These are phyloP conservation scores for Dalbergia cultrata DNA, from an alignment of 306 rosid genomes.

Conservation along the genomic window DNA sequence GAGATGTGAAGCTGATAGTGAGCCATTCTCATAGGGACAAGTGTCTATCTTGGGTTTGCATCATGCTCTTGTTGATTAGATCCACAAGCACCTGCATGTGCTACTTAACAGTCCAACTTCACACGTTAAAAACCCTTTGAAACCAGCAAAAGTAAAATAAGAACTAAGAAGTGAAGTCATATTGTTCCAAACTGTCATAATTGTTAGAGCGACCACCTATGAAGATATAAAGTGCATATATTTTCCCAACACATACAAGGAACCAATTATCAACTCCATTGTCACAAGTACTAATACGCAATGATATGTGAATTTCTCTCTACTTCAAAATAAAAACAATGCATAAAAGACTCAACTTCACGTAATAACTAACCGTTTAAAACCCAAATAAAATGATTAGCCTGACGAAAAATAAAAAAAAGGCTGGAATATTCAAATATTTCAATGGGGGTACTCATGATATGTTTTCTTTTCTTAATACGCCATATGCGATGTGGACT, in stretches of 20 bases:
- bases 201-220: not conserved
- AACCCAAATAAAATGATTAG: constrained; percentile 34
- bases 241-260: constrained; percentile 19
- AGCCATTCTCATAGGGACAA: constrained; percentile 18
- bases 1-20: not conserved
- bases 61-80: constrained; percentile 4
- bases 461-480: constrained; percentile 42
- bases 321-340: not conserved
- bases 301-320: not conserved
- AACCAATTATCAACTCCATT: constrained; percentile 7
- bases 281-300: constrained; percentile 31
- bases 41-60: not conserved
- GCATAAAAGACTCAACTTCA: constrained; percentile 24
- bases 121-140: constrained; percentile 17
- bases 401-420: not conserved
- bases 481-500: constrained; percentile 27
- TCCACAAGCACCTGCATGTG: constrained; percentile 1
- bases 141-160: not conserved
- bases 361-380: constrained; percentile 39
- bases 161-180: not conserved
- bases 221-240: not conserved
- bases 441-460: constrained; percentile 36
- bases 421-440: constrained; percentile 3
- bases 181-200: constrained; percentile 15
- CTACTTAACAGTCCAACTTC: not conserved